These are phyloP conservation scores for Pogostemon cablin DNA, from an alignment of 257 asterid genomes.

Conservation along the genomic window DNA sequence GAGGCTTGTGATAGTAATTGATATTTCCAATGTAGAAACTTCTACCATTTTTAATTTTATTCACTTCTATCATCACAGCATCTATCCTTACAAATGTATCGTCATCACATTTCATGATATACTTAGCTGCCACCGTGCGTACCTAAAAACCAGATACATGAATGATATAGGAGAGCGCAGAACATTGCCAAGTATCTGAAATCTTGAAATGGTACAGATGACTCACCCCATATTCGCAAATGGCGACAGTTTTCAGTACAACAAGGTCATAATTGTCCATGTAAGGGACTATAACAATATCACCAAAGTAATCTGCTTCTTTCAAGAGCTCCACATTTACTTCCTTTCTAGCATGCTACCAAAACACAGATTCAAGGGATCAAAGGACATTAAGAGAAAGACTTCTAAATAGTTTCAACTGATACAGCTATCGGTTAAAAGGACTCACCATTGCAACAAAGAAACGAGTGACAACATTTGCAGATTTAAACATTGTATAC, in stretches of 20 bases:
- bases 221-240: constrained; percentile 97
- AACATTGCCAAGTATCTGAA: constrained; percentile 26
- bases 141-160: constrained; percentile 50
- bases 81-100: constrained; percentile 95
- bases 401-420: constrained; percentile 25
- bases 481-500: constrained; percentile 59
- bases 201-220: constrained; percentile 19
- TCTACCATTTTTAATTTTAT: constrained; percentile 52
- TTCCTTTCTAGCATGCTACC: constrained; percentile 87
- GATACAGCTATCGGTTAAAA: constrained; percentile 26
- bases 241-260: constrained; percentile 88
- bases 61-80: constrained; percentile 74
- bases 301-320: constrained; percentile 92
- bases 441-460: constrained; percentile 88
- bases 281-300: constrained; percentile 88
- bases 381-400: constrained; percentile 26
- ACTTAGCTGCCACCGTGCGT: constrained; percentile 65
- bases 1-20: constrained; percentile 89
- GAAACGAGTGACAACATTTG: constrained; percentile 73
- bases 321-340: constrained; percentile 82
- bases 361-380: constrained; percentile 26
- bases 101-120: constrained; percentile 95
- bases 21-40: constrained; percentile 88
- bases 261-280: constrained; percentile 97
- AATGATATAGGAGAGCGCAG: constrained; percentile 18